phyloP scores from a whole-genome alignment of 31 red algal genomes.

The Endocladia muricata region DNA sequence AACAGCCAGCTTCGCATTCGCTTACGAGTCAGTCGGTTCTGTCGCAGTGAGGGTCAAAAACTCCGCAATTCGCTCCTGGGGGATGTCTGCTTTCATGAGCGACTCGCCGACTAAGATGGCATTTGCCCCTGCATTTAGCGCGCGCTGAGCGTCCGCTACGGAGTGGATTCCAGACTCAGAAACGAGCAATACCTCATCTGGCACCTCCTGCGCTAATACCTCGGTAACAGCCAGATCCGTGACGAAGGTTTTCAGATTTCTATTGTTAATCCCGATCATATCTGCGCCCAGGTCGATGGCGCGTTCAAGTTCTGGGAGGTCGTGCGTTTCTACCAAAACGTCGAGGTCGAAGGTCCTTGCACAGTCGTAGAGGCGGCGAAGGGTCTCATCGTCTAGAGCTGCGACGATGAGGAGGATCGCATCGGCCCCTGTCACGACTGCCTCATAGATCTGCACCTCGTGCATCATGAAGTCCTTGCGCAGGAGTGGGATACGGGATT shows the following conservation, averaged over 20 bases:
- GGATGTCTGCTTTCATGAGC: too few species aligned
- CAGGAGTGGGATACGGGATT: slow-evolving; percentile 68
- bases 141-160: slow-evolving; percentile 68
- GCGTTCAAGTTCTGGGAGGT: slow-evolving; percentile 74
- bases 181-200: slow-evolving; percentile 73
- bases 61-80: too few species aligned
- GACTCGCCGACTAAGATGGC: slow-evolving; percentile 92
- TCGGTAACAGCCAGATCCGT: slow-evolving; percentile 58
- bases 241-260: slow-evolving; percentile 85
- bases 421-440: slow-evolving; percentile 77
- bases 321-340: slow-evolving; percentile 95
- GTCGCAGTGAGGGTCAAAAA: too few species aligned
- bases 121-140: slow-evolving; percentile 89
- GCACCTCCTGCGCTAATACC: slow-evolving; percentile 61
- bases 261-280: slow-evolving; percentile 96
- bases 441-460: slow-evolving; percentile 98
- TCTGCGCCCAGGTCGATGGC: slow-evolving; percentile 81
- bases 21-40: too few species aligned
- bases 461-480: slow-evolving; percentile 99
- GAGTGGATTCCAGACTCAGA: slow-evolving; percentile 92
- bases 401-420: slow-evolving; percentile 95
- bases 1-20: too few species aligned
- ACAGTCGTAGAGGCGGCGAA: slow-evolving; percentile 71
- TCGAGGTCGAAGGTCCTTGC: slow-evolving; percentile 80
- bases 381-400: slow-evolving; percentile 68